Percentiles rank a stretch among this genome's conserved stretches.
These are phyloP conservation scores for Spathaspora boniae DNA, from an alignment of 805 yeast species.

Conservation along the genomic window DNA sequence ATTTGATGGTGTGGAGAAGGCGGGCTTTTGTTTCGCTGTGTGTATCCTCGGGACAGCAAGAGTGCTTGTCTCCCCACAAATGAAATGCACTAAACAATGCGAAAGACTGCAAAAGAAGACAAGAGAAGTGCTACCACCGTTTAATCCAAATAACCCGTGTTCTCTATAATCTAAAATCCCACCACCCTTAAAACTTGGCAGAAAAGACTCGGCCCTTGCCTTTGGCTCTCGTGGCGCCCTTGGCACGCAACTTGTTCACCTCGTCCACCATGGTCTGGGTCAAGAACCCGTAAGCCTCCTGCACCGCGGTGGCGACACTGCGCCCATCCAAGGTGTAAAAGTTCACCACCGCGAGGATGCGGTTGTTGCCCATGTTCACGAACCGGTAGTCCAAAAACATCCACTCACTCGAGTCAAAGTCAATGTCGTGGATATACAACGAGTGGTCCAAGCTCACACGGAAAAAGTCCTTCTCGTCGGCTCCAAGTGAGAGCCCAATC, in stretches of 20 bases:
- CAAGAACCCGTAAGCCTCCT: slow-evolving; percentile 27
- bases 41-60: too few species aligned
- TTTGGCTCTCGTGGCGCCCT: background rate
- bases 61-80: too few species aligned
- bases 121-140: background rate
- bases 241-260: slow-evolving; percentile 5
- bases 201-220: background rate
- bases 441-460: slow-evolving; percentile 38
- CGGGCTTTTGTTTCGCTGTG: too few species aligned
- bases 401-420: slow-evolving; percentile 35
- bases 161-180: background rate
- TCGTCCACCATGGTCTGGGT: slow-evolving; percentile 4
- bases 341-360: slow-evolving; percentile 26
- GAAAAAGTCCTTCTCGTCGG: slow-evolving; percentile 22
- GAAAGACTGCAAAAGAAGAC: background rate
- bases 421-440: slow-evolving; percentile 31
- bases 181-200: background rate
- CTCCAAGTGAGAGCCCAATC: slow-evolving; percentile 18
- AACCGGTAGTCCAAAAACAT: slow-evolving; percentile 33
- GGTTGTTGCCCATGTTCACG: slow-evolving; percentile 28
- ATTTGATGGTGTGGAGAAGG: too few species aligned
- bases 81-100: background rate
- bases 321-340: slow-evolving; percentile 26
- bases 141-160: background rate
- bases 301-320: slow-evolving; percentile 28